These are phyloP conservation scores for Cercophora samala DNA, from an alignment of 495 filamentous ascomycete genomes.

Conservation along the genomic window DNA sequence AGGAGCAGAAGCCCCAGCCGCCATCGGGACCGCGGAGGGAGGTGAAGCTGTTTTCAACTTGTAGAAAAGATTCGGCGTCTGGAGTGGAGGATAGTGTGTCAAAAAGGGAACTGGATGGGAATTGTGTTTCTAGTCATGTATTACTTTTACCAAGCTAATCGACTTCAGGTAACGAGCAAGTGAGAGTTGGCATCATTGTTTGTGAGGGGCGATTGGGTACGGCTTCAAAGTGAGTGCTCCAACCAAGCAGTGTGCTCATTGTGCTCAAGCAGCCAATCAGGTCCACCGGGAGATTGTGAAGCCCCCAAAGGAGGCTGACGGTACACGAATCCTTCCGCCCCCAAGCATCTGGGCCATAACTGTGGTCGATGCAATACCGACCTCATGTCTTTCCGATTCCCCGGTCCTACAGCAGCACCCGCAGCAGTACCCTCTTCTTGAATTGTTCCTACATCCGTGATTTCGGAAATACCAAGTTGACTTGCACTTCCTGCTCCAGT, in stretches of 20 bases:
- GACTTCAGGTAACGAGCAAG: slow-evolving; percentile 16
- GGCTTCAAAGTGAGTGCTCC: background rate
- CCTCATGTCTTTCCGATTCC: background rate
- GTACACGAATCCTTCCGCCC: background rate
- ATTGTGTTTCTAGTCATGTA: slow-evolving; percentile 12
- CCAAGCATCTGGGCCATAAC: background rate
- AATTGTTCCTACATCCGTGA: background rate
- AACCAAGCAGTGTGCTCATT: background rate
- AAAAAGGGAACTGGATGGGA: background rate
- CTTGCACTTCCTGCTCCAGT: background rate
- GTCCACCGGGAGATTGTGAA: background rate
- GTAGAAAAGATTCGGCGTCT: slow-evolving; percentile 12
- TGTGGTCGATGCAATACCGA: background rate
- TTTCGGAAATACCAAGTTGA: background rate
- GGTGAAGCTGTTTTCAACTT: slow-evolving; percentile 19
- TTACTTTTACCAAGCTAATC: slow-evolving; percentile 21
- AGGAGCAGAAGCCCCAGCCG: slow-evolving; percentile 31
- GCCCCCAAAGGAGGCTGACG: background rate
- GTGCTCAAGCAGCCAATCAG: background rate
- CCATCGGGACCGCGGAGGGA: slow-evolving; percentile 25
- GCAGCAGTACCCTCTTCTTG: background rate
- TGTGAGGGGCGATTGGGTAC: background rate
- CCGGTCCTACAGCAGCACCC: background rate
- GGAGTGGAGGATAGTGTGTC: background rate
- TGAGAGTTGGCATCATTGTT: background rate